Evolutionary conservation across 495 filamentous ascomycete species (phyloP), one percentile per base, ranked within the genome.

Genomic region (Penicillium atrosanguineum): DNA sequence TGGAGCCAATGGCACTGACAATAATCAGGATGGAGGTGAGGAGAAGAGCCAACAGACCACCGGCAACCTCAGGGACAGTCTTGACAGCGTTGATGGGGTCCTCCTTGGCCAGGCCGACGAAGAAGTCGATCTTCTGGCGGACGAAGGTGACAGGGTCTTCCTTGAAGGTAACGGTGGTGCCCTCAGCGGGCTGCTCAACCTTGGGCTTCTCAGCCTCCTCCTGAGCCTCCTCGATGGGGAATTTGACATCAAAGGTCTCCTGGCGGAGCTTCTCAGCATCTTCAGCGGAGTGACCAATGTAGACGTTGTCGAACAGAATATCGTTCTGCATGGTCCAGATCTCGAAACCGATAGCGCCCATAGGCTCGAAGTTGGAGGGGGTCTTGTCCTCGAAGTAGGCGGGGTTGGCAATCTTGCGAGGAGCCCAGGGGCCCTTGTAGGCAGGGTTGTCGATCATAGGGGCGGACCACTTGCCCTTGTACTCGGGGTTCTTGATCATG

Each of bases 311-410:
- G 66, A 99, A 99, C 62, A 97, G 86, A 59, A 97, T 96, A 71
- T 97, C 89, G 73, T 86, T 95, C 69, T 96, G 94, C 94, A 98
- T 98, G 63, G 95, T 97, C 94, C 94, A 98, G 76, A 98, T 89
- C 76, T 97, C 95, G 63, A 96, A 97, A 62, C 94, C 93, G 78
- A 97, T 90, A 78, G 92, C 95, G 57, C 95, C 95, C 73, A 99
- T 97, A 51, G 94, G 91, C 79, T 99, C 95, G 61, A 99, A 85
- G 83, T 95, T 92, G 67, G 94, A 80, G 28, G 95, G 95, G 44
- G 83, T 87, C 86, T 96, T 96, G 83, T 97, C 95, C 82, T 99
- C 95, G 61, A 85, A 99, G 83, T 88, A 99, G 70, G 85, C 82
- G 42, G 95, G 95, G 85, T 99, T 99, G 74, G 87, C 77, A 64